Evolutionary conservation across 2,329 filamentous ascomycete species (phyloP), one percentile per base, ranked within the genome.

Genomic region (Xylariales sp.): DNA sequence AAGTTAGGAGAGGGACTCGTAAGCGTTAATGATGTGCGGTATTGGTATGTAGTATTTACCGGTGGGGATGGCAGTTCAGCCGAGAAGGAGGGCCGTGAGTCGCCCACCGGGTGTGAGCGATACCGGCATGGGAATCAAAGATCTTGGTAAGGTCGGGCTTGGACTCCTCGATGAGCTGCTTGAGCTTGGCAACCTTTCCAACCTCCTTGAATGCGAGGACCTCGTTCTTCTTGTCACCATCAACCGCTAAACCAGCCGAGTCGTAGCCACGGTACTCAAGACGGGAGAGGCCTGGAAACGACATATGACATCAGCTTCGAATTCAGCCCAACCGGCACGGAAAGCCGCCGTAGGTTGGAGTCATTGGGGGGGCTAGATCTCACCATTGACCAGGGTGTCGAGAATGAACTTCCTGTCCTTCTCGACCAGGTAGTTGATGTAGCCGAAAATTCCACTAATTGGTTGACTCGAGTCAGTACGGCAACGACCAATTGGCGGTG

Each of bases 231-330:
- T 97, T 98, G 87, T 99, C 93, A 71, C 96, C 96, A 81, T 99
- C 96, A 77, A 99, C 85, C 74, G 95, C 95, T 73, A 99, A 87
- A 85, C 96, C 96, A 70, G 96, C 95, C 72, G 96, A 98, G 83
- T 99, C 96, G 83, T 99, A 99, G 75, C 96, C 96, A 82, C 96
- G 93, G 86, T 99, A 99, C 84, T 99, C 96, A 77, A 99, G 92
- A 81, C 96, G 92, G 68, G 93, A 92, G 68, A 98, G 92, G 79
- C 95, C 94, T 97, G 46, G 67, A 67, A 32, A 68, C 56, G 60
- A 57, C 64, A 62, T 58, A 65, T 69, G 67, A 58, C 62, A 75
- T 81, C 73, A 80, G 78, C 73, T 67, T 57, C 62, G 39, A 34
- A 49, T 56, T 61, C 56, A 54, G 49, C 43, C 34, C 56, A 50